Evolutionary conservation across 2,329 filamentous ascomycete species (phyloP).

Genomic region (Phialophora verrucosa): DNA sequence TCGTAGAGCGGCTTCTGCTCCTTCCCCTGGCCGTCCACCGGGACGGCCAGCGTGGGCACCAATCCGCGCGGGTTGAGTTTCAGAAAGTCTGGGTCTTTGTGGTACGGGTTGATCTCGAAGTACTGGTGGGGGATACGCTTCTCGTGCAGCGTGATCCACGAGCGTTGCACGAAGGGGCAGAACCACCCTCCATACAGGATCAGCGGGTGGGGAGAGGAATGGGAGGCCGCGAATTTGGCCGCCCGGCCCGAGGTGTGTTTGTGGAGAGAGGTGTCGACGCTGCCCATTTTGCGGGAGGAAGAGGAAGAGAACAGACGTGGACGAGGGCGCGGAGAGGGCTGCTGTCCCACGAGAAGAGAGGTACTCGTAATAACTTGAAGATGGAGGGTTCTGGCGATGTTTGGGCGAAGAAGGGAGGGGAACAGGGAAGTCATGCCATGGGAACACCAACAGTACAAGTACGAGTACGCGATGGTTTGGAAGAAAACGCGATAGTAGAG

Average conservation of each 20-base stretch:
- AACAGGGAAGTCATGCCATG: conserved; percentile 9
- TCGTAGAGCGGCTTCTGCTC: conserved; percentile 67
- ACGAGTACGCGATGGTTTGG: background rate
- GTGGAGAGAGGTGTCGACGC: conserved; percentile 53
- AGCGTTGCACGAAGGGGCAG: conserved; percentile 68
- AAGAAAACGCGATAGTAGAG: background rate
- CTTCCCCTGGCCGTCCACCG: conserved; percentile 48
- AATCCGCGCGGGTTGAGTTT: conserved; percentile 75
- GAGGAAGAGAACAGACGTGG: background rate
- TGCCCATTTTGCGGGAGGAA: conserved; percentile 38
- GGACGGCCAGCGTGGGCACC: conserved; percentile 68
- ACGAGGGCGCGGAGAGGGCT: too few relatives aligned
- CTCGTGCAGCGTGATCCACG: conserved; percentile 76
- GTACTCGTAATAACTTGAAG: background rate
- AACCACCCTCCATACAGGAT: conserved; percentile 79
- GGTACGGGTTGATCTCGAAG: conserved; percentile 78
- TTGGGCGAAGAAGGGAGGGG: background rate
- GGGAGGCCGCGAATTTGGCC: conserved; percentile 45
- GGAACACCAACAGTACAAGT: background rate
- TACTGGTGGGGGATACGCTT: conserved; percentile 78
- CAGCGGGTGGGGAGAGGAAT: conserved; percentile 44
- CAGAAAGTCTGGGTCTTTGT: conserved; percentile 72
- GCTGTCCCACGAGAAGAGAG: background rate
- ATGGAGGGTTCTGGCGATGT: background rate
- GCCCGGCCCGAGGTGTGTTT: conserved; percentile 54